Percentiles rank a stretch among this genome's conserved stretches.
These are phyloP conservation scores for Xerocomus spinulosus DNA, from an alignment of 768 basidiomycete genomes.

Conservation along the genomic window DNA sequence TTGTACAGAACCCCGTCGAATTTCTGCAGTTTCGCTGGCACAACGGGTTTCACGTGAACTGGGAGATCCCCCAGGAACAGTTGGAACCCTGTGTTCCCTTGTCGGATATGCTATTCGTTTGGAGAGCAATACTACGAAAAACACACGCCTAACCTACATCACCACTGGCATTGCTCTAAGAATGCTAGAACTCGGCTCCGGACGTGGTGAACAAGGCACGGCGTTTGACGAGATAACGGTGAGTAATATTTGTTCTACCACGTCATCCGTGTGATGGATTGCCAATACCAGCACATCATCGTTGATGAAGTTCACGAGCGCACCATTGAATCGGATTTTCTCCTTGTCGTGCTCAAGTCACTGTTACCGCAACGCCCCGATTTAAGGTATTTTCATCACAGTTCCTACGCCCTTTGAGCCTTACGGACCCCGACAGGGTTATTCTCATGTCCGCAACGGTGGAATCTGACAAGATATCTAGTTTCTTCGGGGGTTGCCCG, in stretches of 20 bases:
- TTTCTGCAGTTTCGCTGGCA: slow-evolving; percentile 93
- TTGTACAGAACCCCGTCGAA: slow-evolving; percentile 93
- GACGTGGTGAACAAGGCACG: slow-evolving; percentile 62
- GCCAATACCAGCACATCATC: slow-evolving; percentile 69
- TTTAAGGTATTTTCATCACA: slow-evolving; percentile 59
- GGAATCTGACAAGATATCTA: slow-evolving; percentile 85
- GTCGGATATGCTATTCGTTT: slow-evolving; percentile 94
- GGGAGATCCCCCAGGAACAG: slow-evolving; percentile 74
- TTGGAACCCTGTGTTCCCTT: slow-evolving; percentile 72
- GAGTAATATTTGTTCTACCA: slow-evolving; percentile 21
- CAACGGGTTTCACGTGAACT: slow-evolving; percentile 90
- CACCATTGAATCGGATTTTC: slow-evolving; percentile 95
- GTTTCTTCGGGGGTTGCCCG: slow-evolving; percentile 83
- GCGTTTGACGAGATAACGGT: slow-evolving; percentile 96
- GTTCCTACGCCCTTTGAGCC: not conserved
- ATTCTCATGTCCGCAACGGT: slow-evolving; percentile 97
- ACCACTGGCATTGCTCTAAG: slow-evolving; percentile 94
- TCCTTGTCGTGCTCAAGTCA: slow-evolving; percentile 88
- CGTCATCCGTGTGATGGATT: not conserved
- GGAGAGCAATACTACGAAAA: slow-evolving; percentile 78
- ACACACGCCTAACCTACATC: slow-evolving; percentile 77
- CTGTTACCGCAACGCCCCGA: slow-evolving; percentile 71
- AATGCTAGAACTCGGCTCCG: slow-evolving; percentile 89
- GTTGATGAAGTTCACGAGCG: slow-evolving; percentile 99
- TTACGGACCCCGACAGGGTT: slow-evolving; percentile 46